Base-by-base conservation (phyloP, 2,329 filamentous ascomycete genomes). In the Talaromyces sp. region DNA sequence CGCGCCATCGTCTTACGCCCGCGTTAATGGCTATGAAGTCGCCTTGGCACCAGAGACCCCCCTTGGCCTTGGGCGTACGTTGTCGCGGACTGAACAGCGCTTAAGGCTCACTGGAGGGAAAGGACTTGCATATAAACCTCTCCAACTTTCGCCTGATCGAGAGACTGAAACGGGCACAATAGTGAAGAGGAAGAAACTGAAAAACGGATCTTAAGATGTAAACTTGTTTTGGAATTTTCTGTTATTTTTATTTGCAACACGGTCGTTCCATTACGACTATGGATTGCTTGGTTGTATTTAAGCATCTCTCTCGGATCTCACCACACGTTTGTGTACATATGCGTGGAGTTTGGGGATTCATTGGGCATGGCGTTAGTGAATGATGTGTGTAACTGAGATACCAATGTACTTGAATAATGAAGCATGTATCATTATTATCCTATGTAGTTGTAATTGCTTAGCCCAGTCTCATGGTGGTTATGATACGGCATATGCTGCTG, bases 21-120 rank as follows among this genome's bases (percentile, higher is more conserved):
- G 57, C 29, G 66, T 71, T 31, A 75, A 77, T 57, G 75, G 77
- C 7, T 75, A 77, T 59, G 70, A 78, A 55, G 73, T 79, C 55
- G 73, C 75, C 2, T 69, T 77, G 59, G 74, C 75, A 10, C 75
- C 75, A 21, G 70, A 73, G 43, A 70, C 68, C 1, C 70, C 73
- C 17, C 66, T 74, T 26, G 76, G 75, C 11, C 67, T 75, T 5
- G 75, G 75, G 5, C 68, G 73, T 32, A 73, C 71, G 9, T 64
- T 80, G 58, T 79, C 77, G 51, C 71, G 77, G 19, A 78, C 76
- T 0, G 78, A 80, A 61, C 70, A 76, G 64, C 69, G 77, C 31
- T 77, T 79, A 32, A 69, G 77, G 41, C 60, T 68, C 50, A 79
- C 77, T 6, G 78, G 77, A 13, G 77, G 74, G 6, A 75, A 70